Percentiles rank a stretch among this genome's conserved stretches.
phyloP scores from a whole-genome alignment of 768 basidiomycete genomes.

The Zangia roseola region DNA sequence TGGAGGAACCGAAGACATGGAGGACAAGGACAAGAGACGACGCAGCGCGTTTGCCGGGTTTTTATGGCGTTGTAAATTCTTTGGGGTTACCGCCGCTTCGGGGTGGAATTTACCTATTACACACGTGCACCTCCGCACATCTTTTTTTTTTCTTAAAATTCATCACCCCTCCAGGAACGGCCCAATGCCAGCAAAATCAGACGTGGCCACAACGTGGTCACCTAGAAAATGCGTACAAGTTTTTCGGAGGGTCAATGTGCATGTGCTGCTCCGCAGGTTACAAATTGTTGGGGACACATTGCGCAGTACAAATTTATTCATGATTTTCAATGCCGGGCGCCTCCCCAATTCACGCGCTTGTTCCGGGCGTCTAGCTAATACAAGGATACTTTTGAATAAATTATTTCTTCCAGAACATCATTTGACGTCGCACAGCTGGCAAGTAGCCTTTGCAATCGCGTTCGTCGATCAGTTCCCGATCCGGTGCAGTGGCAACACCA shows the following conservation, averaged over 20 bases:
- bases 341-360: background rate
- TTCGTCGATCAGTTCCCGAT: constrained; percentile 1
- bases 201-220: background rate
- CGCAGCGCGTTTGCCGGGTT: constrained; percentile 1
- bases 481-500: background rate
- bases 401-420: constrained; percentile 35
- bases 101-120: background rate
- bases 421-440: constrained; percentile 37
- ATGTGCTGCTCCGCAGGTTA: background rate
- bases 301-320: background rate
- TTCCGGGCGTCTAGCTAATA: background rate
- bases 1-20: constrained; percentile 29
- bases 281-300: constrained; percentile 21
- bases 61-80: constrained; percentile 35
- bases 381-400: too few relatives aligned
- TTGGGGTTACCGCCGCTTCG: constrained; percentile 32
- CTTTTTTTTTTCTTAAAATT: background rate
- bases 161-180: background rate
- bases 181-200: background rate
- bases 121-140: too few relatives aligned
- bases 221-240: background rate
- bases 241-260: background rate
- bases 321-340: background rate
- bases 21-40: constrained; percentile 20
- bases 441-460: too few relatives aligned